phyloP scores from a whole-genome alignment of 306 rosid species.

The Trifolium dubium region DNA sequence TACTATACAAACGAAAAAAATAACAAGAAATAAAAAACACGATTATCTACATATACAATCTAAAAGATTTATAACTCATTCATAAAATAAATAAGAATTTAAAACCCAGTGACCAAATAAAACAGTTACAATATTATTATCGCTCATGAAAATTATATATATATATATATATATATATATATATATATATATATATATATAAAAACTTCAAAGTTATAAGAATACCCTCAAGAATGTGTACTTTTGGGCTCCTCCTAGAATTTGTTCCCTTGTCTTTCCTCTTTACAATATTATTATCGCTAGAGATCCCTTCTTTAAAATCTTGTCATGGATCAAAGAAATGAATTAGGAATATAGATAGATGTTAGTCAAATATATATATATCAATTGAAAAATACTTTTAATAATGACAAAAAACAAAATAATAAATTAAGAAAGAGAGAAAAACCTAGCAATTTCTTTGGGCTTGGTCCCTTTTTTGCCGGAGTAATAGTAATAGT shows the following conservation, averaged over 20 bases:
- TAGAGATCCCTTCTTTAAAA: not conserved
- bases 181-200: too few relatives aligned
- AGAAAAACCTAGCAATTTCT: not conserved
- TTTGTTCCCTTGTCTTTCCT: not conserved
- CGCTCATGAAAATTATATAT: too few relatives aligned
- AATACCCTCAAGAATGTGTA: not conserved
- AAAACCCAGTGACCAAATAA: too few relatives aligned
- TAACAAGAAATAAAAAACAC: too few relatives aligned
- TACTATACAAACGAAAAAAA: too few relatives aligned
- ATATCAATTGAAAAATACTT: too few relatives aligned
- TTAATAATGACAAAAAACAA: not conserved
- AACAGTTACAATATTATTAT: too few relatives aligned
- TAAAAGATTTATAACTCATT: too few relatives aligned
- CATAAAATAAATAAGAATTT: too few relatives aligned
- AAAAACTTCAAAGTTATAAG: not conserved
- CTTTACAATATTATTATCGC: not conserved
- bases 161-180: too few relatives aligned
- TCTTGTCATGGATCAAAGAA: not conserved
- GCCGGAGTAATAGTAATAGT: not conserved
- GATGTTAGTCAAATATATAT: not conserved
- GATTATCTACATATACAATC: too few relatives aligned
- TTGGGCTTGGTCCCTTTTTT: not conserved
- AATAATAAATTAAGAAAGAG: not conserved
- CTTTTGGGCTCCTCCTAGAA: not conserved
- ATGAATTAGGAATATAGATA: too few relatives aligned